phyloP scores from a whole-genome alignment of 306 rosid genomes.

The Fragaria iinumae region DNA sequence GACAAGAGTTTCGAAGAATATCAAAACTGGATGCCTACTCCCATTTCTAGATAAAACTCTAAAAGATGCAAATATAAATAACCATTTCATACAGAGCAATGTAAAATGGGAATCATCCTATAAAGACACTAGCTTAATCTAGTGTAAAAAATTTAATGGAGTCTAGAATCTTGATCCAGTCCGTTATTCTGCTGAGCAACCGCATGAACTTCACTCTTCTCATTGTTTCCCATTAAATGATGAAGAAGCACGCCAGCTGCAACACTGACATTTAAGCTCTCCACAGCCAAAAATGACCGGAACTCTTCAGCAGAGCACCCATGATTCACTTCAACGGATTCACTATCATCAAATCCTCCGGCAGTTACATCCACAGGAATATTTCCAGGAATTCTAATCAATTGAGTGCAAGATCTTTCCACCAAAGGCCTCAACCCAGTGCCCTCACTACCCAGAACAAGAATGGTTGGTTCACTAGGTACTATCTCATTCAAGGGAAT shows the following conservation, averaged over 20 bases:
- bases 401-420: slow-evolving; percentile 85
- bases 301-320: slow-evolving; percentile 56
- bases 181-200: slow-evolving; percentile 24
- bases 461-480: slow-evolving; percentile 73
- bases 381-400: slow-evolving; percentile 68
- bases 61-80: neutral
- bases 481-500: slow-evolving; percentile 57
- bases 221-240: slow-evolving; percentile 62
- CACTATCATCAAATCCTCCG: slow-evolving; percentile 38
- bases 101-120: neutral
- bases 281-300: slow-evolving; percentile 82
- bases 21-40: neutral
- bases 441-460: slow-evolving; percentile 94
- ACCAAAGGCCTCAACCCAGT: slow-evolving; percentile 94
- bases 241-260: slow-evolving; percentile 98
- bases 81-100: neutral
- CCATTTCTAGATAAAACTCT: slow-evolving; percentile 8
- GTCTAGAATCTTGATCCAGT: slow-evolving; percentile 33
- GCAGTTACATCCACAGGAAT: slow-evolving; percentile 43
- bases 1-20: neutral
- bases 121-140: neutral
- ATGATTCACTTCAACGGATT: slow-evolving; percentile 31
- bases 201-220: slow-evolving; percentile 23
- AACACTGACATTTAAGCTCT: slow-evolving; percentile 94
- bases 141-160: neutral